A percentile compares a stretch with the other conserved stretches of the same genome.
These are phyloP conservation scores for Sherardia arvensis DNA, from an alignment of 257 asterid genomes.

Conservation along the genomic window DNA sequence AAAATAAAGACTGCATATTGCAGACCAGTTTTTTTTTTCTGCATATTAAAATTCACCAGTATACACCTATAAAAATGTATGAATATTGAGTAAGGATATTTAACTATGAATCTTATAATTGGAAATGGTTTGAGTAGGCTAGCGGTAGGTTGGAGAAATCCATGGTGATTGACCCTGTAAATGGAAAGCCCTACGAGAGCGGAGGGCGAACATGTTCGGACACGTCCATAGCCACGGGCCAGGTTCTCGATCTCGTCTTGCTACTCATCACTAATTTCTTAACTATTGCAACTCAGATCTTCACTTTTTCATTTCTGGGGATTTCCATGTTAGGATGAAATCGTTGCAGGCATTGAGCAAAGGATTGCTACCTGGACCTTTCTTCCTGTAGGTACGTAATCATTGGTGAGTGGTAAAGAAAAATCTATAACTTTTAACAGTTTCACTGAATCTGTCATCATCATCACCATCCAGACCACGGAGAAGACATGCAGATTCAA, in stretches of 20 bases:
- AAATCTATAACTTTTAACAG: not conserved
- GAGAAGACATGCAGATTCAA: conserved; percentile 75
- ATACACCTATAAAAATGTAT: too few species aligned
- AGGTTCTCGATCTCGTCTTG: conserved; percentile 36
- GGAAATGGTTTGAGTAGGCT: conserved; percentile 34
- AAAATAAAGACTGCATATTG: too few species aligned
- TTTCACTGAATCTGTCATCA: conserved; percentile 6
- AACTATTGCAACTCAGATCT: too few species aligned
- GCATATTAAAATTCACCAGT: too few species aligned
- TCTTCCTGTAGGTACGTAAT: conserved; percentile 84
- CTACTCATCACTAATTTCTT: not conserved
- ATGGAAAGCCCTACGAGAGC: conserved; percentile 81
- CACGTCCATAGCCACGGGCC: conserved; percentile 52
- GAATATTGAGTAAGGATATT: too few species aligned
- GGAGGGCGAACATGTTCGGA: conserved; percentile 91
- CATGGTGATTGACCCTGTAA: conserved; percentile 79
- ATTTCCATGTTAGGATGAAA: conserved; percentile 44
- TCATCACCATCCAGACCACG: conserved; percentile 41
- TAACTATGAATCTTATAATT: not conserved
- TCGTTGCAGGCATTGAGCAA: conserved; percentile 49
- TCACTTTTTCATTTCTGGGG: not conserved
- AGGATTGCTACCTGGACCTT: conserved; percentile 93
- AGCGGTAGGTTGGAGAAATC: conserved; percentile 81
- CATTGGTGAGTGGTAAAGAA: too few species aligned
- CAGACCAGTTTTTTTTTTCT: too few species aligned